Evolutionary conservation across 2,329 filamentous ascomycete species (phyloP).

Genomic region (Penicillium sp.): DNA sequence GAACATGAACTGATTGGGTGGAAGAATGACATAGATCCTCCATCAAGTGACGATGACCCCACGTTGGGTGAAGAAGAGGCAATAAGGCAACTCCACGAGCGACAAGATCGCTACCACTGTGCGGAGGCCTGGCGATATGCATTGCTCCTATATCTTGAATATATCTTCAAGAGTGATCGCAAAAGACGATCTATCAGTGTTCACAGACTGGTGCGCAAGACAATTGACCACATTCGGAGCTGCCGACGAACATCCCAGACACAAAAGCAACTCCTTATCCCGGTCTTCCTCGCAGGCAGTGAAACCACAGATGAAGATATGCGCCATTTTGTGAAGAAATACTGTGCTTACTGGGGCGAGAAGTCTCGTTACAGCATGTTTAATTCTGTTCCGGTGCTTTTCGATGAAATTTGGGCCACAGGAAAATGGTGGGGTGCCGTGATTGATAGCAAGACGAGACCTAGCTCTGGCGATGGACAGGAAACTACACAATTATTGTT

Average conservation of each 20-base stretch:
- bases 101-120: constrained; percentile 31
- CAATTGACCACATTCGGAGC: constrained; percentile 29
- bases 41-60: neutral
- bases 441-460: constrained; percentile 14
- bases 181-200: constrained; percentile 11
- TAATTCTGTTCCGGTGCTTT: constrained; percentile 12
- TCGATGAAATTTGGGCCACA: constrained; percentile 20
- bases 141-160: constrained; percentile 32
- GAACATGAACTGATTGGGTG: constrained; percentile 7
- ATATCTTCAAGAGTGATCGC: constrained; percentile 25
- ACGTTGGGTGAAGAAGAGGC: constrained; percentile 5
- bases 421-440: constrained; percentile 19
- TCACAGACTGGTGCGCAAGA: constrained; percentile 24
- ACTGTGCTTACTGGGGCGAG: constrained; percentile 32
- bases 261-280: constrained; percentile 38
- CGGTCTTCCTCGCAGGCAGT: constrained; percentile 34
- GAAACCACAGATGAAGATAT: constrained; percentile 23
- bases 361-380: constrained; percentile 34
- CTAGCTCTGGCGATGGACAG: neutral
- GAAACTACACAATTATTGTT: neutral
- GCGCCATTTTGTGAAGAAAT: constrained; percentile 23
- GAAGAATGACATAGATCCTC: neutral
- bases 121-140: constrained; percentile 35
- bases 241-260: constrained; percentile 27
- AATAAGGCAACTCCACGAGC: constrained; percentile 14